Base-by-base conservation (phyloP, 805 yeast species). In the Lachancea nothofagi region DNA sequence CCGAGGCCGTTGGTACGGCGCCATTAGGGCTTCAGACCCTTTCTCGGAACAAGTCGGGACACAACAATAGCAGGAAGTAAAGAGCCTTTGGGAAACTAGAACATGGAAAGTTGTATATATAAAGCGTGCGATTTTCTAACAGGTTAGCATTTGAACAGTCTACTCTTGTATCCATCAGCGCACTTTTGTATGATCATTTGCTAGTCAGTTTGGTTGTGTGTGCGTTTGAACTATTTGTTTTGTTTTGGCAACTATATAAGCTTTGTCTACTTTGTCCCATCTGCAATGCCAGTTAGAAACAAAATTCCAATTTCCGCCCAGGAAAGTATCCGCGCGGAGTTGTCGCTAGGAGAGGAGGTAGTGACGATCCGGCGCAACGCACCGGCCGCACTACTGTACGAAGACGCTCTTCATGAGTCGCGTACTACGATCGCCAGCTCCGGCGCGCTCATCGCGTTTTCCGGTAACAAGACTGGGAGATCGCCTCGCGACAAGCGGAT, bases 401-500 rank as follows among this genome's bases (percentile, higher is more conserved):
- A 90, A 65, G 98, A 93, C 62, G 97, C 94, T 47, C 73, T 90
- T 46, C 70, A 76, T 50, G 98, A 90, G 70, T 78, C 77, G 57
- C 89, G 95, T 44, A 89, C 97, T 30, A 88, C 94, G 42, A 83
- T 90, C 54, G 79, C 94, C 13, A 80, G 95, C 22, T 74, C 94
- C 32, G 98, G 98, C 62, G 96, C 97, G 34, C 74, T 90, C 51
- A 83, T 90, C 66, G 97, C 98, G 34, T 89, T 78, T 69, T 87
- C 96, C 15, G 98, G 98, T 60, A 71, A 77, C 51, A 90, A 90
- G 71, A 90, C 97, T 40, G 98, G 98, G 58, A 83, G 98, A 69
- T 90, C 97, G 25, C 98, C 98, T 63, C 85, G 84, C 72, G 98
- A 90, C 70, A 90, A 90, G 68, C 84, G 98, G 71, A 86, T 90